Conservation (phyloP, 129 eudicot genomes). For the Flaveria linearis region DNA sequence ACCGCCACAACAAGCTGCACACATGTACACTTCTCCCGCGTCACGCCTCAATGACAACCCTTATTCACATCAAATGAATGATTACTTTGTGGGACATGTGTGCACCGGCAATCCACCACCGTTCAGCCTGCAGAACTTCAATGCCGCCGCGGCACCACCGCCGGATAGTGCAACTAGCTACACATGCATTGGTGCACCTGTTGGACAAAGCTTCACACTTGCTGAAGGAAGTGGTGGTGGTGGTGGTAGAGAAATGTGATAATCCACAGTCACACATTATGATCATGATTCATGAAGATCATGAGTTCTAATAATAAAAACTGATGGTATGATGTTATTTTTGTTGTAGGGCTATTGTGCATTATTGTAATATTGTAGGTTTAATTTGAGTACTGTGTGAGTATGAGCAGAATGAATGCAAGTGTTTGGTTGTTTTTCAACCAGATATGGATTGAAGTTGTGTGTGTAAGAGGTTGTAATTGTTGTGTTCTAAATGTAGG, state of each 20-base stretch:
- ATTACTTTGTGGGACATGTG: slow-evolving; percentile 67
- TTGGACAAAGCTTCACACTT: slow-evolving; percentile 43
- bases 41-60: slow-evolving; percentile 44
- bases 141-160: slow-evolving; percentile 15
- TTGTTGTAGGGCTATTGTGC: slow-evolving; percentile 24
- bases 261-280: slow-evolving; percentile 21
- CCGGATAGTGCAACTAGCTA: slow-evolving; percentile 40
- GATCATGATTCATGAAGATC: too few species aligned
- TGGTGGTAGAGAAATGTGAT: slow-evolving; percentile 41
- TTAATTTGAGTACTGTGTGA: slow-evolving; percentile 8
- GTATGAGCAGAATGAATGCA: slow-evolving; percentile 16
- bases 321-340: background rate
- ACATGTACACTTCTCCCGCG: slow-evolving; percentile 48
- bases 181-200: slow-evolving; percentile 85
- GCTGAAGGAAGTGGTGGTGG: slow-evolving; percentile 15
- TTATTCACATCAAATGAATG: slow-evolving; percentile 42
- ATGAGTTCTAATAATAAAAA: too few species aligned
- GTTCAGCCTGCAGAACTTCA: slow-evolving; percentile 19
- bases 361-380: slow-evolving; percentile 13
- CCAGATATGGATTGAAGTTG: slow-evolving; percentile 35
- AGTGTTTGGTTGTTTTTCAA: slow-evolving; percentile 25
- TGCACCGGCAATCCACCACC: slow-evolving; percentile 39
- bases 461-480: slow-evolving; percentile 24
- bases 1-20: slow-evolving; percentile 23
- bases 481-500: slow-evolving; percentile 38